Percentiles rank a stretch among this genome's conserved stretches.
These are phyloP conservation scores for Helicostylum pulchrum DNA, from an alignment of 192 early-diverging fungal species.

Conservation along the genomic window DNA sequence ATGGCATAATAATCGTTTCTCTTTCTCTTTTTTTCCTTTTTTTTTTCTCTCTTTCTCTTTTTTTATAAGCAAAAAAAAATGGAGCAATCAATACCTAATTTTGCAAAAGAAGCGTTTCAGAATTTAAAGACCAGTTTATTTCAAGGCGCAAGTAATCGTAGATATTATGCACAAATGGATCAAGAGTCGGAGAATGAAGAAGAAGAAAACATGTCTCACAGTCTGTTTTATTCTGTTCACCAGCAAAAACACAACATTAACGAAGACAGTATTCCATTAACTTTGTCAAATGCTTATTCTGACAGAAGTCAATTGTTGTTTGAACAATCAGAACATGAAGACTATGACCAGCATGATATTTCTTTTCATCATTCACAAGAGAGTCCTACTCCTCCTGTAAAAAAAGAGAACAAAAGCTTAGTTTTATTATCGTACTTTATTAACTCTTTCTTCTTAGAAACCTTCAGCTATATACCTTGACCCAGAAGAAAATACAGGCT, in stretches of 20 bases:
- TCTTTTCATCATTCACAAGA: no score
- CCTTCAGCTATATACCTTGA: constrained; percentile 55
- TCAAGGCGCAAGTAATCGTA: constrained; percentile 1
- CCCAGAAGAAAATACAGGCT: constrained; percentile 36
- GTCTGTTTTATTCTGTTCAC: constrained; percentile 32
- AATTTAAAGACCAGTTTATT: constrained; percentile 18
- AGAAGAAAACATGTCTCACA: constrained; percentile 18
- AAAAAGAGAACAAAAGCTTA: constrained; percentile 1
- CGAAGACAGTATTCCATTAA: constrained; percentile 28
- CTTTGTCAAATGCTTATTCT: constrained; percentile 31
- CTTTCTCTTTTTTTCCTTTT: no score
- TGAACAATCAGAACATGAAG: constrained; percentile 23
- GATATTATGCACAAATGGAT: constrained; percentile 30
- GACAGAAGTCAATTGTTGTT: constrained; percentile 32
- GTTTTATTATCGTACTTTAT: background rate
- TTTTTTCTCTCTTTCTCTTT: no score
- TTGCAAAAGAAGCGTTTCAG: constrained; percentile 14
- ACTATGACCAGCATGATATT: constrained; percentile 2
- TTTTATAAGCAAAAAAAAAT: constrained; percentile 5
- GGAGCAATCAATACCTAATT: constrained; percentile 27
- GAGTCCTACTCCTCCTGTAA: no score
- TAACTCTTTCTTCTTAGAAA: constrained; percentile 34
- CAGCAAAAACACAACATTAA: constrained; percentile 4
- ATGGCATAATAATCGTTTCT: no score
- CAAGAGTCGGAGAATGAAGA: constrained; percentile 35